Evolutionary conservation across 768 basidiomycete species (phyloP), one percentile per base, ranked within the genome.

Genomic region (Suillus subluteus): DNA sequence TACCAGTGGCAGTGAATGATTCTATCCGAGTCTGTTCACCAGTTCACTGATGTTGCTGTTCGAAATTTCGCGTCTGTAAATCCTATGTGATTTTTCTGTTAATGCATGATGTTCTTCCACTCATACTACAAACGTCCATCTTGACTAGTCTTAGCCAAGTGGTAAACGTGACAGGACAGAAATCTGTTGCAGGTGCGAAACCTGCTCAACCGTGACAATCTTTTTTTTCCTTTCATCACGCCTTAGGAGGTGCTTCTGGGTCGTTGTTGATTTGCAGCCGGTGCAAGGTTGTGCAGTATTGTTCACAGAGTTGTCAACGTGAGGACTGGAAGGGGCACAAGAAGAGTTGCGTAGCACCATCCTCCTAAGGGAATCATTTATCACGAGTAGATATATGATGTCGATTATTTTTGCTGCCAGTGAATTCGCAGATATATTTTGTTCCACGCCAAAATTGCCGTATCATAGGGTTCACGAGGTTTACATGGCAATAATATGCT

Each of bases 321-420:
- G 72, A 73, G 55, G 79, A 85, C 58, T 86, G 85, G 85, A 83
- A 80, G 64, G 66, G 38, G 38, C 85, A 84, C 71, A 86, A 85
- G 72, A 65, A 67, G 16, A 26, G 46, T 21, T 84, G 82, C 37
- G 58, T 58, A 16, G 56, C 7, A 58, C 56, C 30, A 30, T 54
- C 35, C 11, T 35, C 21, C 35, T 56, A 32, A 37, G 6, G 26
- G 5, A 7, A 15, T 55, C 18, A 3, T 55, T 21, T 18, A 35
- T 55, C 26, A 23, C 8, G 52, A 54, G 16, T 16, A 54, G 26
- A 30, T 30, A 23, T 50, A 23, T 50, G 12, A 50, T 50, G 26
- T 26, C 8, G 4, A 18, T 30, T 32, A 11, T 26, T 30, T 54
- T 30, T 54, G 16, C 23, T 23, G 48, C 8, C 43, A 44, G 43